Evolutionary conservation across 2,329 filamentous ascomycete species (phyloP).

Genomic region (Colletotrichum lupini): DNA sequence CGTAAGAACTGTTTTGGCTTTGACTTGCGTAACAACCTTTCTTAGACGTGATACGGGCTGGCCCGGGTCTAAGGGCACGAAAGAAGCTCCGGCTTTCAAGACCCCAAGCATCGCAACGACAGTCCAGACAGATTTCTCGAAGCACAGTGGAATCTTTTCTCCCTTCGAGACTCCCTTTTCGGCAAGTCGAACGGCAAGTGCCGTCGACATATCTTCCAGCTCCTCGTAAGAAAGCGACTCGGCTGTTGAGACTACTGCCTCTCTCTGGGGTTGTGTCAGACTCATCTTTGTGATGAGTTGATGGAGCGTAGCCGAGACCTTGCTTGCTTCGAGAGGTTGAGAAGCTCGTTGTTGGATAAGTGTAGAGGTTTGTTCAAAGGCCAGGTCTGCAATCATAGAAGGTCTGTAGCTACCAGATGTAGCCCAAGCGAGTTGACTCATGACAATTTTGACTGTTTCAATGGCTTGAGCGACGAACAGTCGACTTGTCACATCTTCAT

Average conservation of each 20-base stretch:
- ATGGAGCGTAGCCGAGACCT: background rate
- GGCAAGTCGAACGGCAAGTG: background rate
- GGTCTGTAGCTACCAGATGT: background rate
- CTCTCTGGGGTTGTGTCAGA: background rate
- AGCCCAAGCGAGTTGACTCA: conserved; percentile 15
- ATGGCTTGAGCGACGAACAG: conserved; percentile 14
- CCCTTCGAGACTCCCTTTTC: background rate
- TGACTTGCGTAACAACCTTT: background rate
- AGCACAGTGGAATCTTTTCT: conserved; percentile 4
- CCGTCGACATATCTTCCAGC: conserved; percentile 2
- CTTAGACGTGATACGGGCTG: conserved; percentile 22
- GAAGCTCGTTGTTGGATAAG: background rate
- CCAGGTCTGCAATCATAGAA: background rate
- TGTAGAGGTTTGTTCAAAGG: background rate
- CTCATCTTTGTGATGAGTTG: background rate
- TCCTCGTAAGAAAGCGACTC: background rate
- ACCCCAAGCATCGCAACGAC: conserved; percentile 26
- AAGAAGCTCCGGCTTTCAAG: conserved; percentile 14
- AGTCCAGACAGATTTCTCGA: conserved; percentile 30
- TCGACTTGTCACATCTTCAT: conserved; percentile 22
- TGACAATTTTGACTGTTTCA: conserved; percentile 16
- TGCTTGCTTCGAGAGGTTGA: background rate
- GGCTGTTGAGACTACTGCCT: background rate
- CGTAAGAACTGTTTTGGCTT: background rate
- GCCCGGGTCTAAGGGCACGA: conserved; percentile 23